Evolutionary conservation across 345 rosid genomes (phyloP).

Genomic region (Linum usitatissimum): DNA sequence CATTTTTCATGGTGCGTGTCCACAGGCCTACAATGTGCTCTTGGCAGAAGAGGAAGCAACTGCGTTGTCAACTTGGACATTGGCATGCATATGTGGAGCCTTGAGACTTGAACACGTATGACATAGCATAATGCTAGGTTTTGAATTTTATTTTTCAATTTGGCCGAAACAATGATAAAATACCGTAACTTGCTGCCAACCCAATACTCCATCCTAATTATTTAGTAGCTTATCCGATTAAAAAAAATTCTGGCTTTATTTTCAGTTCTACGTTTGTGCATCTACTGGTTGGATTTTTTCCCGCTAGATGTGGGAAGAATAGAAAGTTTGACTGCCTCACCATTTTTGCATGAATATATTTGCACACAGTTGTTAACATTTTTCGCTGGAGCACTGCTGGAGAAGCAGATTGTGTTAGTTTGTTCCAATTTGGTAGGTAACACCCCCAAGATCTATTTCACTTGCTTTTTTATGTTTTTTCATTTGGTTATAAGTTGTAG

Average conservation of each 20-base stretch:
- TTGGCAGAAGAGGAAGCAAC: constrained; percentile 83
- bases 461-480: not conserved
- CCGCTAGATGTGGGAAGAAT: not conserved
- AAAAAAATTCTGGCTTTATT: not conserved
- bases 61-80: constrained; percentile 80
- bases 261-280: not conserved
- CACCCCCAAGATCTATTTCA: not conserved
- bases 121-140: no score
- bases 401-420: constrained; percentile 76
- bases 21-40: constrained; percentile 63
- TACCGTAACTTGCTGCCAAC: not conserved
- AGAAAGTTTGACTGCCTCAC: not conserved
- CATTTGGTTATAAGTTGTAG: not conserved
- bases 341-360: not conserved
- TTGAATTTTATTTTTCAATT: not conserved
- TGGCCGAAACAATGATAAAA: not conserved
- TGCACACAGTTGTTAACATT: constrained; percentile 58
- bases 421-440: constrained; percentile 88
- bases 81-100: constrained; percentile 83
- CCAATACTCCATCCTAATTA: not conserved
- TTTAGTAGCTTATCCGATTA: not conserved
- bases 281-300: not conserved
- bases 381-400: constrained; percentile 75
- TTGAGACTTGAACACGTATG: constrained; percentile 79
- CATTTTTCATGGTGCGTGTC: constrained; percentile 17